Evolutionary conservation across 2,329 filamentous ascomycete genomes (phyloP).

Genomic region (Penicillium sp.): DNA sequence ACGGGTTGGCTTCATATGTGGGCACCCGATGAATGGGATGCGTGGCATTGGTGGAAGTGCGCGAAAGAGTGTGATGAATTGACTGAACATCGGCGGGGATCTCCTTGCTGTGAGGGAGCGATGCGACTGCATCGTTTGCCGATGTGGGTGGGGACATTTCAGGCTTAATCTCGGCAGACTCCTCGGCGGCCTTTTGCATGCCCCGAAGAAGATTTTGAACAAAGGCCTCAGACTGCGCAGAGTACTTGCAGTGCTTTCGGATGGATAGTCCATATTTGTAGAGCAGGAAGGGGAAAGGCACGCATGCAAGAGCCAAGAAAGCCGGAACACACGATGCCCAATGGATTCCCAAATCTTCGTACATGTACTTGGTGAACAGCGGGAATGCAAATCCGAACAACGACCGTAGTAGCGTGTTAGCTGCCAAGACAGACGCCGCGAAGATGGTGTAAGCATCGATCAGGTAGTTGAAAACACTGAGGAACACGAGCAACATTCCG

Average conservation of each 20-base stretch:
- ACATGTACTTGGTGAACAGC: constrained; percentile 50
- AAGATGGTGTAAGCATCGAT: constrained; percentile 48
- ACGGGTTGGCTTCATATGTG: constrained; percentile 23
- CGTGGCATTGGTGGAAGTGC: constrained; percentile 9
- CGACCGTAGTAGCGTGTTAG: constrained; percentile 49
- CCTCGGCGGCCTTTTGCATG: background rate
- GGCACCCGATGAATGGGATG: constrained; percentile 16
- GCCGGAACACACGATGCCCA: constrained; percentile 50
- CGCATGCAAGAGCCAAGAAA: constrained; percentile 47
- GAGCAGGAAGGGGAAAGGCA: constrained; percentile 48
- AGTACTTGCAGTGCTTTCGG: constrained; percentile 45
- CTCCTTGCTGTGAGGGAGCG: constrained; percentile 10
- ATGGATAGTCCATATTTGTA: constrained; percentile 45
- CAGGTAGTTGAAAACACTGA: constrained; percentile 45
- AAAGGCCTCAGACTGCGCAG: constrained; percentile 35
- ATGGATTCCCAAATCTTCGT: constrained; percentile 46
- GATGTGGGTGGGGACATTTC: background rate
- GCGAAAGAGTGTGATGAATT: constrained; percentile 11
- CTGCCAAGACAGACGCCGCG: constrained; percentile 45
- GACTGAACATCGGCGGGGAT: constrained; percentile 19
- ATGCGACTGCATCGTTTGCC: background rate
- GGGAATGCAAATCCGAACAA: constrained; percentile 51
- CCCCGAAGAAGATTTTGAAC: constrained; percentile 19
- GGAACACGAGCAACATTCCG: constrained; percentile 44
- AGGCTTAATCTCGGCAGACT: background rate